A percentile compares a stretch with the other conserved stretches of the same genome.
phyloP scores from a whole-genome alignment of 2,329 filamentous ascomycete genomes.

The Cladorrhinum sp. region DNA sequence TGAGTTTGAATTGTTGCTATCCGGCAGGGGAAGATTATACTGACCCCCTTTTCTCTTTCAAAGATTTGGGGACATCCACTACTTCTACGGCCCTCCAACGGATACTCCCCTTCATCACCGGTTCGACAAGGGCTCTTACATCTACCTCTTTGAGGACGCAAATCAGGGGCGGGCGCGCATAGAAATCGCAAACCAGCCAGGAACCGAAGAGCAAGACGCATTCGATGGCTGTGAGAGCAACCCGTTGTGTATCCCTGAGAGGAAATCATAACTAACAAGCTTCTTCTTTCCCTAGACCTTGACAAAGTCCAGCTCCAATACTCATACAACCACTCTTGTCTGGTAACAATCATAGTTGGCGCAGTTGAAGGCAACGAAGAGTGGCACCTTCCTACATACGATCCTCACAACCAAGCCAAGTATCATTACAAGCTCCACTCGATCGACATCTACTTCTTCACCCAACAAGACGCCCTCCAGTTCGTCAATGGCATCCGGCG shows the following conservation, averaged over 20 bases:
- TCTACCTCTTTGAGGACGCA: constrained; percentile 76
- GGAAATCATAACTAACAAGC: constrained; percentile 21
- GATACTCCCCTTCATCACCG: constrained; percentile 71
- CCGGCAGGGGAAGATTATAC: constrained; percentile 2
- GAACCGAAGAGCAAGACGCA: constrained; percentile 73
- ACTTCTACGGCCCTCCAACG: constrained; percentile 68
- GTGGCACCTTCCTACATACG: constrained; percentile 73
- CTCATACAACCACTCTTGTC: constrained; percentile 69
- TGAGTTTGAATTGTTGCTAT: constrained; percentile 27
- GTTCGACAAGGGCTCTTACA: constrained; percentile 75
- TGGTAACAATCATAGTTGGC: constrained; percentile 66
- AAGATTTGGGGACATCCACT: constrained; percentile 76
- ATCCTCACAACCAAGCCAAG: constrained; percentile 70
- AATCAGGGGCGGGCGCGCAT: constrained; percentile 64
- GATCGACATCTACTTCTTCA: constrained; percentile 78
- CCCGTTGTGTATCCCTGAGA: not conserved
- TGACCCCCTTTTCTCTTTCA: constrained; percentile 22
- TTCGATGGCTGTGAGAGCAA: constrained; percentile 67
- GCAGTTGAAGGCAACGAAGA: constrained; percentile 51
- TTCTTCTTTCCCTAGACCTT: constrained; percentile 49
- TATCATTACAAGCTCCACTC: constrained; percentile 77
- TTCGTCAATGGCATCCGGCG: constrained; percentile 67
- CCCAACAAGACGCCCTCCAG: constrained; percentile 64
- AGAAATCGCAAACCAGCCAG: constrained; percentile 72
- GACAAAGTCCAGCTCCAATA: constrained; percentile 64